These are phyloP conservation scores for Nyssa sinensis DNA, from an alignment of 148 eudicot species.

Conservation along the genomic window DNA sequence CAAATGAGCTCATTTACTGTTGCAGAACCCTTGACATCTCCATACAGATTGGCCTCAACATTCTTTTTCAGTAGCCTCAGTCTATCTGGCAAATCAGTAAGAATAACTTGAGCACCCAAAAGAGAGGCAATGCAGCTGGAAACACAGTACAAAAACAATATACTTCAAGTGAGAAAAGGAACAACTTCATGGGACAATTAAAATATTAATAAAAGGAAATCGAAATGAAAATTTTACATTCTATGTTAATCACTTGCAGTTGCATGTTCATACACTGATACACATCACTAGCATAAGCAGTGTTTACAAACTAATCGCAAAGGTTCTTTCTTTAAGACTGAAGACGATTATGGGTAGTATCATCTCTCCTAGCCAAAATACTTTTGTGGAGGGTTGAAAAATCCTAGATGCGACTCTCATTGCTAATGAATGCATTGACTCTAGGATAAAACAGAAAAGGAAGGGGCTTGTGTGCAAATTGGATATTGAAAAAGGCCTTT, in stretches of 20 bases:
- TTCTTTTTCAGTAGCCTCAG: slow-evolving; percentile 77
- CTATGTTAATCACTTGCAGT: not conserved
- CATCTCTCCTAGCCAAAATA: too few relatives aligned
- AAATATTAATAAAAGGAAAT: not conserved
- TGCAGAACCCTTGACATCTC: slow-evolving; percentile 64
- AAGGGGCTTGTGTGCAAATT: too few relatives aligned
- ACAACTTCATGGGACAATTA: not conserved
- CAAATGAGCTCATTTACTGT: slow-evolving; percentile 65
- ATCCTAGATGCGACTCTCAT: too few relatives aligned
- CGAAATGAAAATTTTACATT: not conserved
- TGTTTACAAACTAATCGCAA: too few relatives aligned
- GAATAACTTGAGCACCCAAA: slow-evolving; percentile 69
- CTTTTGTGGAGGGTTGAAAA: too few relatives aligned
- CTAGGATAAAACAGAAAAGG: too few relatives aligned
- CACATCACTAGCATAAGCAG: too few relatives aligned
- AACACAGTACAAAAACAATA: slow-evolving; percentile 13
- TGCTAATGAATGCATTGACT: too few relatives aligned
- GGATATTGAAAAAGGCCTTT: too few relatives aligned
- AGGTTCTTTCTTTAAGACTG: too few relatives aligned
- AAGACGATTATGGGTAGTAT: too few relatives aligned
- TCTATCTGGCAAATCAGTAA: slow-evolving; percentile 87
- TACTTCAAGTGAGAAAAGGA: not conserved
- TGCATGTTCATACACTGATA: too few relatives aligned
- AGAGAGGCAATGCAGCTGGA: slow-evolving; percentile 91
- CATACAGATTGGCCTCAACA: slow-evolving; percentile 58